Evolutionary conservation across 1,139 yeast genomes (phyloP), one percentile per base, ranked within the genome.

Genomic region (Debaryomycetaceae sp.): DNA sequence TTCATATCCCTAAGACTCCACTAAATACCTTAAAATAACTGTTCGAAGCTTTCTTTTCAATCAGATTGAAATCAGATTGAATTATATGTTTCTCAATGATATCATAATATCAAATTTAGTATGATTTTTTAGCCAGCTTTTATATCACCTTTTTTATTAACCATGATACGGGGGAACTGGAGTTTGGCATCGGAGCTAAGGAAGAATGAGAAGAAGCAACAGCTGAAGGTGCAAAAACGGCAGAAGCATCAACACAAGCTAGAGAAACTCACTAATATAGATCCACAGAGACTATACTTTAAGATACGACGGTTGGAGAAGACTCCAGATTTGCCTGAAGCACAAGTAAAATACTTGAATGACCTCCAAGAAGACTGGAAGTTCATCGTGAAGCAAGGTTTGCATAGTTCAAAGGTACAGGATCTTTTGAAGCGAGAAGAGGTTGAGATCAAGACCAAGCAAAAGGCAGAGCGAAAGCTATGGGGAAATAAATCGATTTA

Each of bases 121-220:
- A 11, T 31, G 11, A 31, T 31, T 11, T 31, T 31, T 31, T 3
- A 11, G 13, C 3, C 3, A 11, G 34, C 11, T 11, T 11, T 31
- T 11, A 11, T 31, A n/a, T 34, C n/a, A 9, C 13, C 17, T 14
- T n/a, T 6, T 33, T 20, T 33, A 14, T 8, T 11, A 11, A 36
- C 5, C 6, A 73, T 74, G 78, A 73, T 72, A 27, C 58, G 73
- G 44, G 69, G 74, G 36, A 71, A 69, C 53, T 74, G 72, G 62
- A 72, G 75, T 52, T 57, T 74, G 44, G 67, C 76, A 11, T 65
- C 66, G 20, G 78, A 74, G 45, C 59, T 74, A 38, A 55, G 71
- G 44, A 67, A 65, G 49, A 65, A 67, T 44, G 78, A 74, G 45
- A 57, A 59, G 42, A 66, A 63, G 49, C 68, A 60, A 42, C 77